Evolutionary conservation across 306 rosid genomes (phyloP), one percentile per base, ranked within the genome.

Genomic region (Dalbergia oliveri): DNA sequence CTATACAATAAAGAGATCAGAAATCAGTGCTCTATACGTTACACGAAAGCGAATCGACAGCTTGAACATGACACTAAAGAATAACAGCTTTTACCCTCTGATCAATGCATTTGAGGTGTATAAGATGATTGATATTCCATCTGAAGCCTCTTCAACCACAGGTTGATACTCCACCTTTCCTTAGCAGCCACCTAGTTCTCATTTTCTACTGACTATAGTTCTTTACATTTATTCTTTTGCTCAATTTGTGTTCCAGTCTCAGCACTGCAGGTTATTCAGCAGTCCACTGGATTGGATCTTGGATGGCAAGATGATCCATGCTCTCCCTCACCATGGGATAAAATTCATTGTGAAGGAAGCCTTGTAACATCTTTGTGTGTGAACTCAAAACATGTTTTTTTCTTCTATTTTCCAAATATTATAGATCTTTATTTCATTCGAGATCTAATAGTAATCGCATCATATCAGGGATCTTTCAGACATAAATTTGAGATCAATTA

Each of bases 281-380:
- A 91, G 66, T 91, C 95, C 39, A 88, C 86, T 56, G 97, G 97
- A 33, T 85, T 90, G 80, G 94, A 92, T 78, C 86, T 92, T 16
- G 97, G 91, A 65, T 94, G 99, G 99, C 88, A 91, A 83, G 99
- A 91, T 82, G 99, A 94, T 84, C 99, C 99, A 31, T 94, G 98
- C 82, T 90, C 91, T 18, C 99, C 99, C 18, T 80, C 37, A 3
- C 86, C 89, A 57, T 94, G 97, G 99, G 84, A 90, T 67, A 90
- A 87, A 44, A 81, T 93, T 80, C 84, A 82, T 74, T 94, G 99
- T 69, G 92, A 94, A 90, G 95, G 92, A 90, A 92, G 61, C 87
- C 70, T 86, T 16, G 97, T 94, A 31, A 90, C 91, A 66, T 90
- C 94, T 72, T 66, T 94, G 99, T 94, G 80, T 74, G 93, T 80